Evolutionary conservation across 495 filamentous ascomycete genomes (phyloP).

Genomic region (Penicillium subrubescens): DNA sequence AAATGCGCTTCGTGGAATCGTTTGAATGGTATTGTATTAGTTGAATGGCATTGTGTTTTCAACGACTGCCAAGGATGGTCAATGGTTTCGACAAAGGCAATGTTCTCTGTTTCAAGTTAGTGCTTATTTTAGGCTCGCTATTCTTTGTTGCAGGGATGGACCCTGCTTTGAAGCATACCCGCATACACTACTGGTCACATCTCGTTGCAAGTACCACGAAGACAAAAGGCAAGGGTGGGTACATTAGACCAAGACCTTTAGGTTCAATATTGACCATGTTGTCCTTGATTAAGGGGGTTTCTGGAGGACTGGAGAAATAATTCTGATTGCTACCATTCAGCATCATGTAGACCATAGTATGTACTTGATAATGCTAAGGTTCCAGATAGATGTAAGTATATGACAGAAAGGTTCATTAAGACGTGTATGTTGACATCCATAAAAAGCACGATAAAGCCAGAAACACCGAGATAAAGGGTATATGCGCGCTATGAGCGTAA

Average conservation of each 20-base stretch:
- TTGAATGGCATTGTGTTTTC: not conserved
- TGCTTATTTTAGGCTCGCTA: not conserved
- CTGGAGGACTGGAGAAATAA: not conserved
- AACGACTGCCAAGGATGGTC: not conserved
- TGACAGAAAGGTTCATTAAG: not conserved
- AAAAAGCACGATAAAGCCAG: not conserved
- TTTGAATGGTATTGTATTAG: not conserved
- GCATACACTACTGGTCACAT: not conserved
- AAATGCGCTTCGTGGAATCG: not conserved
- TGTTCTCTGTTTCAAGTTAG: not conserved
- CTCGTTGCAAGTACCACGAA: not conserved
- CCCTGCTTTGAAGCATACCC: not conserved
- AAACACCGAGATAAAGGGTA: conserved; percentile 6
- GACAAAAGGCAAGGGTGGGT: not conserved
- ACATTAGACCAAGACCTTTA: not conserved
- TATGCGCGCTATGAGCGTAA: conserved; percentile 10
- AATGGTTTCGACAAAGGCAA: not conserved
- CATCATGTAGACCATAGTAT: not conserved
- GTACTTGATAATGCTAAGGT: not conserved
- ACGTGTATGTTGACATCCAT: not conserved
- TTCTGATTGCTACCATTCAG: not conserved
- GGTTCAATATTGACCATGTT: too few relatives aligned
- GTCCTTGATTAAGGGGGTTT: too few relatives aligned
- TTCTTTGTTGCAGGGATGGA: not conserved
- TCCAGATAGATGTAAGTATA: not conserved